A percentile compares a stretch with the other conserved stretches of the same genome.
Evolutionary conservation across 768 basidiomycete genomes (phyloP).

Genomic region (Suillus fuscotomentosus): DNA sequence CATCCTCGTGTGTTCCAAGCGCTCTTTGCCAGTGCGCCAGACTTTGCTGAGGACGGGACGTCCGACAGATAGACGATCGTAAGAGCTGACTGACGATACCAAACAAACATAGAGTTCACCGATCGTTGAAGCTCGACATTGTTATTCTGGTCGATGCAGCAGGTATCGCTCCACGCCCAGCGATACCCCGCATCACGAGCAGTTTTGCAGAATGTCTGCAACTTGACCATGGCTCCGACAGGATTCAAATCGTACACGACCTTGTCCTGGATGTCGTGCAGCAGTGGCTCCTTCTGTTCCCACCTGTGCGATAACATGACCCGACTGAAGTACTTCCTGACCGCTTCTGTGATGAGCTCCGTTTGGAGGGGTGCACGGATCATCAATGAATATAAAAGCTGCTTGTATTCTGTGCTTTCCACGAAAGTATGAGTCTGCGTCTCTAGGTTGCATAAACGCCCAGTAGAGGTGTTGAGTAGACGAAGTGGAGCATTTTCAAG

Average conservation of each 20-base stretch:
- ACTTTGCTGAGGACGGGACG: background rate
- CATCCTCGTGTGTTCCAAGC: constrained; percentile 10
- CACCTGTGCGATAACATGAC: background rate
- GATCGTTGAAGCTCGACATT: background rate
- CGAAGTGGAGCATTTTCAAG: constrained; percentile 2
- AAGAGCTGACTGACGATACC: background rate
- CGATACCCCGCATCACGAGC: background rate
- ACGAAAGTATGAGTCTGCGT: background rate
- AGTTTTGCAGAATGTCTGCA: background rate
- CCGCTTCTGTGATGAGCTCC: background rate
- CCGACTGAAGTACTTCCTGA: background rate
- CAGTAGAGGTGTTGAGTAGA: background rate
- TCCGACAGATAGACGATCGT: background rate
- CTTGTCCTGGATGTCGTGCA: background rate
- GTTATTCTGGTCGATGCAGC: background rate
- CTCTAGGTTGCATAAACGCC: background rate
- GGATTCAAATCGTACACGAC: background rate
- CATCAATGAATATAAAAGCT: background rate
- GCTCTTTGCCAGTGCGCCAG: background rate
- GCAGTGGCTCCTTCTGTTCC: background rate
- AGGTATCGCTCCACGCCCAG: background rate
- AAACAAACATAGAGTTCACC: background rate
- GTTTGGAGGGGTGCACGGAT: background rate
- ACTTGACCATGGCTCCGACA: background rate
- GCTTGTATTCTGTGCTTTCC: background rate